Base-by-base conservation (phyloP, 1,284 basidiomycete species). In the Boletus sp. region DNA sequence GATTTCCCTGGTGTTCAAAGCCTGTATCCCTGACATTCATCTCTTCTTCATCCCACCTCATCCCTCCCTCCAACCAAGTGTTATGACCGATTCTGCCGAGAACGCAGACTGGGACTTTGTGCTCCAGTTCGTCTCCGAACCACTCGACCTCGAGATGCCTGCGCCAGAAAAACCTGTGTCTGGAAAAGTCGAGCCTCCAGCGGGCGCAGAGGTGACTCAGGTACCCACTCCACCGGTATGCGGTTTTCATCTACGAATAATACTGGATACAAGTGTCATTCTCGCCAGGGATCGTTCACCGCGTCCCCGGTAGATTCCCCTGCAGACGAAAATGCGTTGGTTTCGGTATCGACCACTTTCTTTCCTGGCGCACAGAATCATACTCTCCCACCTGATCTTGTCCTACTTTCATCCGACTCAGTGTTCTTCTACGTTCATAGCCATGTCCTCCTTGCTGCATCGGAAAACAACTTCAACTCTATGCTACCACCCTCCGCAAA, bases 331-430 rank as follows among this genome's bases (percentile, higher is more conserved):
- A 68, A 66, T 44, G 61, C 70, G 6, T 66, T 84, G 46, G 81
- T 89, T 51, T 88, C 85, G 1, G 80, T 90, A 34, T 88, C 87
- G 13, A 89, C 87, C 17, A 84, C 84, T 0, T 90, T 90, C 68
- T 83, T 76, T 60, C 84, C 86, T 3, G 79, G 75, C 26, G 80
- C 84, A 8, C 77, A 80, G 41, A 76, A 77, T 50, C 72, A 77
- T 30, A 56, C 75, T 0, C 61, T 73, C 13, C 70, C 74, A 1
- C 78, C 84, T 2, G 82, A 89, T 61, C 58, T 81, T 44, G 73
- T 84, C 54, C 66, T 89, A 43, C 68, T 88, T 50, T 81, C 86
- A 3, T 75, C 80, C 16, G 87, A 90, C 59, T 75, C 76, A 7
- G 86, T 90, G 33, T 88, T 88, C 66, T 90, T 86, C 70, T 83